phyloP scores from a whole-genome alignment of 257 asterid species.

The Jasminum sambac region DNA sequence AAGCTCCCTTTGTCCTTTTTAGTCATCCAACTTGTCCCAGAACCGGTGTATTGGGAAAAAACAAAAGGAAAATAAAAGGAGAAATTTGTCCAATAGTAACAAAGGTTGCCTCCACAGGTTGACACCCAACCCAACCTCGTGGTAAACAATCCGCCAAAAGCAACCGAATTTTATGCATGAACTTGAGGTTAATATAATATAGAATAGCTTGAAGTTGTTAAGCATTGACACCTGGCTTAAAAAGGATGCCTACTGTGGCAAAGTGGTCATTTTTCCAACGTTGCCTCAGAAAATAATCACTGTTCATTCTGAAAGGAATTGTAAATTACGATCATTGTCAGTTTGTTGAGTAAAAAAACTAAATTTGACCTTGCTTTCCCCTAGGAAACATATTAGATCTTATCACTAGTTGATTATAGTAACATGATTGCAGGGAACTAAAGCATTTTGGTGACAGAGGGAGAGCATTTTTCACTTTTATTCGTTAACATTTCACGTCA shows the following conservation, averaged over 20 bases:
- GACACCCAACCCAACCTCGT: neutral
- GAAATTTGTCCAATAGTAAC: too few relatives aligned
- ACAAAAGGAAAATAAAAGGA: too few relatives aligned
- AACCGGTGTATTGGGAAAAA: too few relatives aligned
- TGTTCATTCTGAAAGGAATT: neutral
- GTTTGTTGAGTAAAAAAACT: neutral
- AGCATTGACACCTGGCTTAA: neutral
- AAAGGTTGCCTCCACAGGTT: neutral
- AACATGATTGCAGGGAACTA: neutral
- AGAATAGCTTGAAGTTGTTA: neutral
- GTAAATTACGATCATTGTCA: neutral
- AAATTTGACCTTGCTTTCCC: neutral
- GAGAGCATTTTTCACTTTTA: neutral
- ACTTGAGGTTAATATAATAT: neutral
- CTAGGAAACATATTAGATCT: neutral
- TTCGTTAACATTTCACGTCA: slow-evolving; percentile 9
- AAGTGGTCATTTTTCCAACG: neutral
- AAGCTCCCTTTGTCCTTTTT: too few relatives aligned
- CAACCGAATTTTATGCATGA: neutral
- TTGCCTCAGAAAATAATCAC: neutral
- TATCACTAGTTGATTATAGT: neutral
- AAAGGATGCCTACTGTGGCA: neutral
- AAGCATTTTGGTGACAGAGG: neutral
- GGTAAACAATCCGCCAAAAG: neutral
- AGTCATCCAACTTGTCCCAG: too few relatives aligned